These are phyloP conservation scores for Leucoagaricus sp. DNA, from an alignment of 1,284 basidiomycete genomes.

Conservation along the genomic window DNA sequence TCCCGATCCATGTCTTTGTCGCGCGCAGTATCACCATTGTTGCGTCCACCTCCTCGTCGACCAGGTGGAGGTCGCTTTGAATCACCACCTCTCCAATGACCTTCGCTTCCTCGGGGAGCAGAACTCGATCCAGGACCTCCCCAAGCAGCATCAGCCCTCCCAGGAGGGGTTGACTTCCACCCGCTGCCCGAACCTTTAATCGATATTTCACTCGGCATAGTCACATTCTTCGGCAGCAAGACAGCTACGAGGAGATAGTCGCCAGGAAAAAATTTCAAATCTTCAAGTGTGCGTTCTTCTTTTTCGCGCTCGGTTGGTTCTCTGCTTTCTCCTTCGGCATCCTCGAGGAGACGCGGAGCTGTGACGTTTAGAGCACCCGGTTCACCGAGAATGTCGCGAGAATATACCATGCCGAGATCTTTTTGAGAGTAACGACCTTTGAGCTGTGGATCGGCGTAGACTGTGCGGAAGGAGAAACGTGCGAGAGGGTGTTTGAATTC, in stretches of 20 bases:
- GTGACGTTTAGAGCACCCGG: constrained; percentile 58
- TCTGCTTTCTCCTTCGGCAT: constrained; percentile 42
- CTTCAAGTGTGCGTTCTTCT: constrained; percentile 70
- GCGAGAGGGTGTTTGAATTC: constrained; percentile 79
- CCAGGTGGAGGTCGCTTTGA: constrained; percentile 12
- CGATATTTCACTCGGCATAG: constrained; percentile 42
- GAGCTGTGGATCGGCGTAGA: constrained; percentile 70
- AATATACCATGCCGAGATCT: constrained; percentile 77
- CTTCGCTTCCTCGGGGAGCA: constrained; percentile 32
- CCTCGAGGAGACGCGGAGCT: constrained; percentile 60
- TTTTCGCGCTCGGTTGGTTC: constrained; percentile 45
- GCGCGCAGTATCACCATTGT: constrained; percentile 9
- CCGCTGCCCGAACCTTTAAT: constrained; percentile 48
- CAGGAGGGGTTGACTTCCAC: constrained; percentile 38
- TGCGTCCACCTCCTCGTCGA: constrained; percentile 10
- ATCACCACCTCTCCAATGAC: constrained; percentile 18
- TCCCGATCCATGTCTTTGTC: constrained; percentile 23
- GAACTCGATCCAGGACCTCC: constrained; percentile 29
- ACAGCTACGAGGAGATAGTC: constrained; percentile 75
- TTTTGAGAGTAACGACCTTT: constrained; percentile 71
- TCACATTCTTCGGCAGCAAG: constrained; percentile 66
- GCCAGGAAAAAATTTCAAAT: constrained; percentile 74
- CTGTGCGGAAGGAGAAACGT: constrained; percentile 73
- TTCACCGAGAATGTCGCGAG: constrained; percentile 78
- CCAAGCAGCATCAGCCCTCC: constrained; percentile 14